Base-by-base conservation (phyloP, 495 filamentous ascomycete genomes). In the Aspergillus diversus region DNA sequence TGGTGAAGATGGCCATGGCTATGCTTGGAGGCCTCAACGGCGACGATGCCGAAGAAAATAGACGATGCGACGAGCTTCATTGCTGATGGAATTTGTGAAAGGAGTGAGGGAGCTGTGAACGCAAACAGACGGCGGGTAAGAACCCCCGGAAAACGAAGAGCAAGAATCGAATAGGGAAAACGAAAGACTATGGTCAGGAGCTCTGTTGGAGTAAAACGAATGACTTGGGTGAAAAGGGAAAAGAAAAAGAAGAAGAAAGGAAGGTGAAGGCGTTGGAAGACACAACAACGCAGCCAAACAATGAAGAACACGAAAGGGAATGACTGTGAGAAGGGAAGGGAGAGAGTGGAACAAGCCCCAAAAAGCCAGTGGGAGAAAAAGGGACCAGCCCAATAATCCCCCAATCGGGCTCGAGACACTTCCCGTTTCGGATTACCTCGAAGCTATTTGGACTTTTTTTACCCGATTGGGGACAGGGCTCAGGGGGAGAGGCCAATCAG, bases 31-130 rank as follows among this genome's bases (percentile, higher is more conserved):
- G 77, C 79, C 51, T 79, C 74, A n/a, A 67, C 66, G 74, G 77
- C 70, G 81, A 87, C 63, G 82, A 86, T 46, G 84, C 88, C 76
- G 88, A 92, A 4, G 83, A 93, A 71, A 39, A 71, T 71, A 42
- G 68, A 67, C 11, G 75, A 69, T 56, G 68, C 63, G 50, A 71
- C 55, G 61, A 76, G 67, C 71, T 75, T 78, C 78, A 81, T 81
- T 58, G 21, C 54, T 73, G 67, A 48, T 47, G 21, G 35, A 35
- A 50, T 51, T 64, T 55, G 55, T 69, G 48, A 66, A 66, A 69
- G 55, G 68, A 72, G 60, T 72, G 69, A 13, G 31, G 32, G 42
- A 31, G 34, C 12, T 48, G 48, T 27, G 37, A 51, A 8, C 3
- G 17, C 31, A 63, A 43, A 51, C 21, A 34, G 53, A 15, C n/a